These are phyloP conservation scores for Dianthus caryophyllus DNA, from an alignment of 148 eudicot genomes.

Conservation along the genomic window DNA sequence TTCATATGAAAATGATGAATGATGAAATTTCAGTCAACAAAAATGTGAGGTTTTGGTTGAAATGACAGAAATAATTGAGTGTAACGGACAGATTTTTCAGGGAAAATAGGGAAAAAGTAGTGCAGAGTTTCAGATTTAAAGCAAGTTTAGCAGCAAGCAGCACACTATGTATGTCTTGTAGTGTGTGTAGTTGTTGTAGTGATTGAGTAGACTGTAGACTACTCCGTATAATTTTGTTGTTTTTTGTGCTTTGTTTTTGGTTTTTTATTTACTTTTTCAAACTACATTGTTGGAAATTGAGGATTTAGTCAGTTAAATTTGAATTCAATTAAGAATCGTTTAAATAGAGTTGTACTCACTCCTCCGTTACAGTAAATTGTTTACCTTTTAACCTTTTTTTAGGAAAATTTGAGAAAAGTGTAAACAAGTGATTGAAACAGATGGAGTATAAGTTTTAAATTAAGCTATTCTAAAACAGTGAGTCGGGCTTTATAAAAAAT, in stretches of 20 bases:
- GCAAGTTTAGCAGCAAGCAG: not conserved
- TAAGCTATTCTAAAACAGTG: no score
- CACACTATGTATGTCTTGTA: conserved; percentile 25
- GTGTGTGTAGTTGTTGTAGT: conserved; percentile 3
- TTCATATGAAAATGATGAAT: conserved; percentile 3
- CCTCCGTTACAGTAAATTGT: no score
- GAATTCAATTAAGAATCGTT: no score
- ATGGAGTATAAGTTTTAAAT: no score
- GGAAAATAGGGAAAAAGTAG: not conserved
- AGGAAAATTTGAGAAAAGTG: no score
- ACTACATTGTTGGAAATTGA: no score
- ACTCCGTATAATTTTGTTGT: not conserved
- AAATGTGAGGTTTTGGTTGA: conserved; percentile 7
- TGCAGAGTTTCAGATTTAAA: conserved; percentile 17
- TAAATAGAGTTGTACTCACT: no score
- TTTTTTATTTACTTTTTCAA: not conserved
- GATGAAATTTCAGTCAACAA: conserved; percentile 2
- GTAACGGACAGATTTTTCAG: conserved; percentile 24
- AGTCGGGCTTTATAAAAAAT: no score
- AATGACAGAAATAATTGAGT: conserved; percentile 17
- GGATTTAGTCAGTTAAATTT: no score
- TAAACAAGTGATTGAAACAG: no score
- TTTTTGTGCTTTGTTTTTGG: not conserved
- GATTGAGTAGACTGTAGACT: conserved; percentile 19
- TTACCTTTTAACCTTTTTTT: no score